Evolutionary conservation across 805 yeast species (phyloP).

Genomic region (Candida dendrica): DNA sequence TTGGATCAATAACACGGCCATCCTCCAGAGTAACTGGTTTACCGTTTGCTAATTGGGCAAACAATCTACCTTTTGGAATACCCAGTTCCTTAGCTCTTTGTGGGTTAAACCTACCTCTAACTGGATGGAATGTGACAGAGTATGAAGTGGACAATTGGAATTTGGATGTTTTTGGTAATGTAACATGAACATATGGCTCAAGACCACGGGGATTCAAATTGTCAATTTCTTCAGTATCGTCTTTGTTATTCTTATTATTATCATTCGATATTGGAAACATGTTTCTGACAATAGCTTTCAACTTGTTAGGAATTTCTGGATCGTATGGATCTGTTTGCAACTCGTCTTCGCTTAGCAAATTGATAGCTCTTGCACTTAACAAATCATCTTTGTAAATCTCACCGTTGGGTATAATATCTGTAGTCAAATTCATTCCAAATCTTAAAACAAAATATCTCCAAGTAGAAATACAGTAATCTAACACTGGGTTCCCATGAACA

Average conservation of each 20-base stretch:
- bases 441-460: constrained; percentile 88
- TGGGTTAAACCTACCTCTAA: constrained; percentile 71
- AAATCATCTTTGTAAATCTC: constrained; percentile 25
- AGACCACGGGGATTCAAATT: constrained; percentile 28
- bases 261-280: constrained; percentile 52
- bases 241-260: constrained; percentile 28
- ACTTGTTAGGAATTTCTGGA: constrained; percentile 2
- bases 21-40: constrained; percentile 44
- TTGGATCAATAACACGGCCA: constrained; percentile 56
- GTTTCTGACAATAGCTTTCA: constrained; percentile 29
- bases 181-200: constrained; percentile 28
- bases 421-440: constrained; percentile 50
- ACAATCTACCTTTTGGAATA: constrained; percentile 57
- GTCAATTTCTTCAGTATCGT: constrained; percentile 8
- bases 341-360: constrained; percentile 2
- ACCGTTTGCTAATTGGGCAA: constrained; percentile 54
- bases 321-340: background rate
- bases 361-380: constrained; percentile 31
- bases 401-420: constrained; percentile 18
- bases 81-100: constrained; percentile 62
- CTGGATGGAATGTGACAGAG: constrained; percentile 56
- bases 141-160: constrained; percentile 47
- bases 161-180: constrained; percentile 21
- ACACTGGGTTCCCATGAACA: constrained; percentile 39
- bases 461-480: constrained; percentile 57